Evolutionary conservation across 2,329 filamentous ascomycete genomes (phyloP).

Genomic region (Madurella fahalii): DNA sequence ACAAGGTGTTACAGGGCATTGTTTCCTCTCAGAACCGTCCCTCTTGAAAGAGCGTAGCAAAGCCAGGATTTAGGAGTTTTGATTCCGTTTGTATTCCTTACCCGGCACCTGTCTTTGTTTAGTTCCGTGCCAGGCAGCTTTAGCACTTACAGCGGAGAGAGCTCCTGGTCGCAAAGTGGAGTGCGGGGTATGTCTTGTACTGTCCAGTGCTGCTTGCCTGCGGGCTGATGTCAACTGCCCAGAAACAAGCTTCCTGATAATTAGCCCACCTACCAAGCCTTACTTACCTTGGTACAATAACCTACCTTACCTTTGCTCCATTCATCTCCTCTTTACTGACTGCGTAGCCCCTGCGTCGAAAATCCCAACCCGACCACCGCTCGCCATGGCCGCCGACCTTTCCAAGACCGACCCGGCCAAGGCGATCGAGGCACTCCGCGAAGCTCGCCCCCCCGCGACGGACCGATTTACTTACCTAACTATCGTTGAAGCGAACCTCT

Average conservation of each 20-base stretch:
- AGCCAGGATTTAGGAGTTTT: too few relatives aligned
- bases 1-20: too few relatives aligned
- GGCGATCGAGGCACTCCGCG: constrained; percentile 43
- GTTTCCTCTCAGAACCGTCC: too few relatives aligned
- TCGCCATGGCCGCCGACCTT: constrained; percentile 17
- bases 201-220: too few relatives aligned
- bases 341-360: neutral
- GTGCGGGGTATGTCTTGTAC: constrained; percentile 3
- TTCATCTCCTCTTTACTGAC: neutral
- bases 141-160: neutral
- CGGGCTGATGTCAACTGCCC: neutral
- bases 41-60: too few relatives aligned
- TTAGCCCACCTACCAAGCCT: neutral
- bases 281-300: too few relatives aligned
- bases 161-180: neutral
- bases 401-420: constrained; percentile 32
- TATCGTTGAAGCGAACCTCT: constrained; percentile 70
- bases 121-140: too few relatives aligned
- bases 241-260: neutral
- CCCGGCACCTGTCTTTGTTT: too few relatives aligned
- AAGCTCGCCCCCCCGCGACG: constrained; percentile 48
- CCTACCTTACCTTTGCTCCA: neutral
- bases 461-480: constrained; percentile 76
- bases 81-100: too few relatives aligned
- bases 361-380: neutral